Evolutionary conservation across 2,329 filamentous ascomycete species (phyloP), one percentile per base, ranked within the genome.

Genomic region (Pyrenophora teres): DNA sequence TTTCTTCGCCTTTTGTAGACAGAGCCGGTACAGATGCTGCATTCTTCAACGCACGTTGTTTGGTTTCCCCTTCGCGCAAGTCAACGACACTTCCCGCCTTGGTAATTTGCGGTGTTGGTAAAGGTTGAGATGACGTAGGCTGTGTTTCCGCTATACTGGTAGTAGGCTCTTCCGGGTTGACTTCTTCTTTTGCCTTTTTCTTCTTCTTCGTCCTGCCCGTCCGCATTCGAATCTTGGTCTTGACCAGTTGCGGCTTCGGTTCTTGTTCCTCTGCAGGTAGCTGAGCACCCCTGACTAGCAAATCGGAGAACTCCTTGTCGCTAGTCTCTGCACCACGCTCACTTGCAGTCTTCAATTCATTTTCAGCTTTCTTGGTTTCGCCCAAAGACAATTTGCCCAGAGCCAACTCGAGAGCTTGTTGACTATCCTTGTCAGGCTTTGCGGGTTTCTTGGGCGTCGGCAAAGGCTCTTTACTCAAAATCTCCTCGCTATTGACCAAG

Each of bases 401-500:
- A 45, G 67, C 30, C 2, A 54, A 47, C 27, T 68, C 63, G 30
- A 72, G 54, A 7, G 62, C 52, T 33, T 65, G 57, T 5, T 62
- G 52, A 15, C 32, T 50, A 16, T 41, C 48, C 32, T 49, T 55
- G 12, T 48, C 32, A 15, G 52, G 46, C 9, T 23, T 27, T 7
- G 44, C 12, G 10, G 61, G 48, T 8, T 56, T 57, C 13, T 60
- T 48, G 8, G 45, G 23, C 13, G 40, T 31, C 6, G 25, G 47
- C 35, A 42, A 42, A 7, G 50, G 48, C 10, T 71, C 63, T 33
- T 56, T 62, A 8, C 77, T 76, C 3, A 87, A 75, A n/a, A 92
- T 76, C 27, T 87, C 81, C 18, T 79, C 76, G 19, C 83, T 83
- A 2, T 81, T 80, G 23, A 87, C 78, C 2, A 87, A 78, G 39